These are phyloP conservation scores for Nitzschia palea DNA, from an alignment of 108 stramenopile species.

Conservation along the genomic window DNA sequence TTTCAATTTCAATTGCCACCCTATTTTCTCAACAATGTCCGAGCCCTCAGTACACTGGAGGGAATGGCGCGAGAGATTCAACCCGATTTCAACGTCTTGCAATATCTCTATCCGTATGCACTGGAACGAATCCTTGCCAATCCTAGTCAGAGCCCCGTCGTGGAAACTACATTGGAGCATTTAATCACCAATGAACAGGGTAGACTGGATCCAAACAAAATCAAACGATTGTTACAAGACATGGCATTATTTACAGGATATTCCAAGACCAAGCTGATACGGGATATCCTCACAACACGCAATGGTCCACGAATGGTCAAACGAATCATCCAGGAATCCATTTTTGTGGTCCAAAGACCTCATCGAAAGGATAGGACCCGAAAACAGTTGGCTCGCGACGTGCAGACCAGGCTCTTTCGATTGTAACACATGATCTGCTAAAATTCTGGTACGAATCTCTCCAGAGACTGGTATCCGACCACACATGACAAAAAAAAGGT, in stretches of 20 bases:
- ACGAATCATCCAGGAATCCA: slow-evolving; percentile 31
- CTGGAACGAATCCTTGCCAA: slow-evolving; percentile 55
- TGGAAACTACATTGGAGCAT: slow-evolving; percentile 51
- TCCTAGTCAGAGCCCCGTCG: slow-evolving; percentile 55
- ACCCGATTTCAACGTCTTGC: slow-evolving; percentile 69
- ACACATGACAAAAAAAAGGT: neutral
- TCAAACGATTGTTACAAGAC: slow-evolving; percentile 50
- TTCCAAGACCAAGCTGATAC: slow-evolving; percentile 46
- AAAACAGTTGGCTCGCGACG: too few relatives aligned
- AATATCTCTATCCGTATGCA: slow-evolving; percentile 68
- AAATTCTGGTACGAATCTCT: too few relatives aligned
- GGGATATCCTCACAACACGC: slow-evolving; percentile 52
- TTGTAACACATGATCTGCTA: too few relatives aligned
- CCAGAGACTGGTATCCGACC: too few relatives aligned
- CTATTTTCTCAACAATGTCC: slow-evolving; percentile 77
- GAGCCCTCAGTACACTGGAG: slow-evolving; percentile 66
- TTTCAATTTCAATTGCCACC: slow-evolving; percentile 78
- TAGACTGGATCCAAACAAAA: slow-evolving; percentile 39
- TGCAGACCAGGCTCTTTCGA: too few relatives aligned
- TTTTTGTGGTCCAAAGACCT: too few relatives aligned
- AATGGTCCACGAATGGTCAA: slow-evolving; percentile 45
- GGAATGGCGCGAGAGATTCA: slow-evolving; percentile 73
- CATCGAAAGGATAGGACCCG: too few relatives aligned
- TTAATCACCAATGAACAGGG: slow-evolving; percentile 48
- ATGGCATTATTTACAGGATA: slow-evolving; percentile 56